These are phyloP conservation scores for Plenodomus tracheiphilus DNA, from an alignment of 2,329 filamentous ascomycete genomes.

Conservation along the genomic window DNA sequence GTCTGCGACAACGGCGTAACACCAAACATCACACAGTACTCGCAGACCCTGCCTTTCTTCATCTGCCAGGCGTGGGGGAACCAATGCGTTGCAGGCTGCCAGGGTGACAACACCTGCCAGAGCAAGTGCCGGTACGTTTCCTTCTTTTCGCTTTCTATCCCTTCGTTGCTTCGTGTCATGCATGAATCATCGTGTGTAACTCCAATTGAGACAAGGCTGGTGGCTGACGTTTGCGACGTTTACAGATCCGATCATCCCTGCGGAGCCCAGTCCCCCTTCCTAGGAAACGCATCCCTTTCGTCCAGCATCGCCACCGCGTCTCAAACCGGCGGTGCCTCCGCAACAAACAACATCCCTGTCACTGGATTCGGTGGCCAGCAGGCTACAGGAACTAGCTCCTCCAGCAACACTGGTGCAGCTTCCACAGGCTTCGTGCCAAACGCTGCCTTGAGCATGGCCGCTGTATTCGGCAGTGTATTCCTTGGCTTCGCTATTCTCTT, in stretches of 20 bases:
- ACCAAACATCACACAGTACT: conserved; percentile 77
- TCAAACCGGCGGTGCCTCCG: conserved; percentile 35
- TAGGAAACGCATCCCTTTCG: conserved; percentile 60
- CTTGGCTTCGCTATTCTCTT: conserved; percentile 58
- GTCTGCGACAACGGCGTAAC: conserved; percentile 67
- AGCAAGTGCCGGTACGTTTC: conserved; percentile 56
- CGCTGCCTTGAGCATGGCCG: conserved; percentile 59
- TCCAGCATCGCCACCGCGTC: conserved; percentile 50
- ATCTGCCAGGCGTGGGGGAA: conserved; percentile 72
- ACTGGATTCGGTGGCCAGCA: conserved; percentile 34
- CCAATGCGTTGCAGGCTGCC: conserved; percentile 67
- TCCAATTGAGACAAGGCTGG: not conserved
- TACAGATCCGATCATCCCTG: conserved; percentile 65
- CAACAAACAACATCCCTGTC: conserved; percentile 33
- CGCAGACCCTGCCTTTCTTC: conserved; percentile 77
- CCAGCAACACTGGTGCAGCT: conserved; percentile 31
- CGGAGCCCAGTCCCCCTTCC: conserved; percentile 67
- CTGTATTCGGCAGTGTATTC: conserved; percentile 59
- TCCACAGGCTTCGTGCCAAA: conserved; percentile 56
- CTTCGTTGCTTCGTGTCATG: no score
- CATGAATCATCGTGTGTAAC: no score
- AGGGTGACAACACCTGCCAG: conserved; percentile 61
- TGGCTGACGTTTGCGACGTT: conserved; percentile 2
- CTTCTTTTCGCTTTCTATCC: not conserved
- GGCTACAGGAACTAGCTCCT: conserved; percentile 9